Evolutionary conservation across 208 protist genomes (phyloP), one percentile per base, ranked within the genome.

Genomic region (Acanthamoeba royreba): DNA sequence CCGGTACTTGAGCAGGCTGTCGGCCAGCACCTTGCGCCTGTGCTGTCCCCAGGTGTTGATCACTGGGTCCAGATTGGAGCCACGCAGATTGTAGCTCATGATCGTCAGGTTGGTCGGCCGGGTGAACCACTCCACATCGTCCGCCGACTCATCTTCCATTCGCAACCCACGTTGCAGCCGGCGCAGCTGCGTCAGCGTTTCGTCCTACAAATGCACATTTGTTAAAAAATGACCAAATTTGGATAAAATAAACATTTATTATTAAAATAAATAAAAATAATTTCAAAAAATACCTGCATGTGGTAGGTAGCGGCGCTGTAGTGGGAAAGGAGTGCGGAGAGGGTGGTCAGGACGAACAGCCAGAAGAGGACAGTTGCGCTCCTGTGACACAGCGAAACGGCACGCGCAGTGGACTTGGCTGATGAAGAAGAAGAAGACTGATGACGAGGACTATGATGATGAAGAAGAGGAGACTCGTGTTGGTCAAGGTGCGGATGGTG

Each of bases 1-100:
- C 40, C 33, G 33, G 22, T 81, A 81, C 38, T 81, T 43, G 38
- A 81, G 69, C 4, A 81, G 19, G 40, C 40, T 33, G 69, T 8
- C 33, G 15, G 69, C 69, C 3, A 81, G 69, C 4, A 81, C 69
- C 19, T 42, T 9, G 69, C 69, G 69, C 33, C 69, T 15, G 69
- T 81, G 69, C 25, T 49, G 69, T 42, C 69, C 43, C 69, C 69
- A 81, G n/a, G 69, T 81, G 8, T 81, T 81, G 33, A 81, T 28
- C 33, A 25, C 69, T 9, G 9, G 4, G 40, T 81, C 69, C 25
- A 81, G 33, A 42, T 81, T 31, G 69, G n/a, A 11, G 1, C 35
- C 69, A 28, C 69, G 69, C 38, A 81, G 33, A 28, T 81, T 81
- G 69, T 81, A 81, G 40, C 69, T 81, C 69, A 81, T 81, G 69